phyloP scores from a whole-genome alignment of 441 rosid genomes.

The Adansonia grandidieri region DNA sequence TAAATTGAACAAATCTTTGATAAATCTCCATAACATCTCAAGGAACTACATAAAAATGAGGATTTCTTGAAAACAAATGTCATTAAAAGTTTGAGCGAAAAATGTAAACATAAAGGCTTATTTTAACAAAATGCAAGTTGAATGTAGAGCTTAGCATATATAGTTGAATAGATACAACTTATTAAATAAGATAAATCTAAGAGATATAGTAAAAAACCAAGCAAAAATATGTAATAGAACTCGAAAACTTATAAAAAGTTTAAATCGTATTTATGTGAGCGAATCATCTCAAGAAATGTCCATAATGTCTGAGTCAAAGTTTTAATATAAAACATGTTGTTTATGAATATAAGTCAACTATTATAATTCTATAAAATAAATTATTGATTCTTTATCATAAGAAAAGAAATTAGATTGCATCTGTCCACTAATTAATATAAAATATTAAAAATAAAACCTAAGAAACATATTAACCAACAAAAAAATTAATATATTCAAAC shows the following conservation, averaged over 20 bases:
- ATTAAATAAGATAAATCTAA: neutral
- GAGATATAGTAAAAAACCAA: neutral
- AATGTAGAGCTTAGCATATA: neutral
- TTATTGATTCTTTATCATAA: neutral
- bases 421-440: neutral
- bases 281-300: constrained; percentile 71
- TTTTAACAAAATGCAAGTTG: neutral
- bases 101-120: neutral
- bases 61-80: constrained; percentile 67
- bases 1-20: constrained; percentile 74
- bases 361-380: neutral
- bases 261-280: constrained; percentile 68
- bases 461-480: neutral
- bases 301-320: constrained; percentile 48
- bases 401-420: neutral
- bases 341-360: neutral
- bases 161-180: neutral
- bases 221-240: neutral
- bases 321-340: neutral
- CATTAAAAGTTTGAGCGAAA: constrained; percentile 13
- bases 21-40: constrained; percentile 80
- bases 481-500: neutral
- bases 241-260: constrained; percentile 16
- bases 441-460: neutral
- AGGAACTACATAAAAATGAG: constrained; percentile 82